These are phyloP conservation scores for Sonneratia alba DNA, from an alignment of 345 rosid species.

Conservation along the genomic window DNA sequence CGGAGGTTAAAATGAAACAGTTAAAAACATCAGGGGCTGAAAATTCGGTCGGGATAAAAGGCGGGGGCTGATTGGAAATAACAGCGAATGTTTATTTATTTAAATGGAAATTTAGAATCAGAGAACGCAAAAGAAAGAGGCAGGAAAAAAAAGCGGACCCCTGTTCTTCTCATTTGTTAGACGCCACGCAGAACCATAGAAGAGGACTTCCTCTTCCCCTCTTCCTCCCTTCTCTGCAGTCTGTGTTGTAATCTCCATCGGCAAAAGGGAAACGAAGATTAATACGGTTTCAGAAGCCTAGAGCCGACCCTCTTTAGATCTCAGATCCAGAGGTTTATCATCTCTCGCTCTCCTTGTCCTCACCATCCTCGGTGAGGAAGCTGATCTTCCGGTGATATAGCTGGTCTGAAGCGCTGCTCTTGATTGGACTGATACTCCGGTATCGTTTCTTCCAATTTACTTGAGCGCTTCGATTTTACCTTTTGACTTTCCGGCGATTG, in stretches of 20 bases:
- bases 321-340: slow-evolving; percentile 21
- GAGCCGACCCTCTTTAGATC: slow-evolving; percentile 16
- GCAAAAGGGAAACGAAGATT: background rate
- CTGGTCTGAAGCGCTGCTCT: background rate
- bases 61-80: no score
- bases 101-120: no score
- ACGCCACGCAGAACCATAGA: background rate
- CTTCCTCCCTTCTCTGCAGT: background rate
- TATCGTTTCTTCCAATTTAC: background rate
- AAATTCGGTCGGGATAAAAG: no score
- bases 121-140: no score
- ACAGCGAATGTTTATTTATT: no score
- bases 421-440: background rate
- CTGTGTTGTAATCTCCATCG: background rate
- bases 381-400: background rate
- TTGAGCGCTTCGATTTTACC: slow-evolving; percentile 1
- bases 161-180: background rate
- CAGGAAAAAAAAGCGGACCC: background rate
- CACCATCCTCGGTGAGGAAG: background rate
- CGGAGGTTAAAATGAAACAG: no score
- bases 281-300: background rate
- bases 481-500: slow-evolving; percentile 3
- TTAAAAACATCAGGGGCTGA: no score
- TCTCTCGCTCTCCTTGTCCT: slow-evolving; percentile 2
- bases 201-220: background rate